Conservation (phyloP, 139 green algal species). For the Auxenochlorella pyrenoidosa region DNA sequence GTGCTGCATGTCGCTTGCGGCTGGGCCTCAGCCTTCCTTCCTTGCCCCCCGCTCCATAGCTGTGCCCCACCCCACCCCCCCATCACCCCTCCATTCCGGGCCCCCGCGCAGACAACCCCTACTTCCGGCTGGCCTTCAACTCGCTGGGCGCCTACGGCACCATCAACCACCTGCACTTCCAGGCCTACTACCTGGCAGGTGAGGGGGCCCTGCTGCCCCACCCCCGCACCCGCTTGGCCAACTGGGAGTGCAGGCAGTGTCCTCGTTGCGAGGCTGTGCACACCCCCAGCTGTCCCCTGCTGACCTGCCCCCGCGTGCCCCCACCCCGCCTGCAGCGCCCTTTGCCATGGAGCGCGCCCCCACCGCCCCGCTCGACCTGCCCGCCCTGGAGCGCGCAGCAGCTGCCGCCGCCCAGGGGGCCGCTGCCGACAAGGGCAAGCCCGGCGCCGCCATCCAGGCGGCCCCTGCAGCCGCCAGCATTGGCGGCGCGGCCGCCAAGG, state of each 20-base stretch:
- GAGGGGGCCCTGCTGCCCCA: too few species aligned
- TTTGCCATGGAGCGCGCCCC: slow-evolving; percentile 90
- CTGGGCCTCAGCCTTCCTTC: too few species aligned
- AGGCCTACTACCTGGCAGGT: slow-evolving; percentile 69
- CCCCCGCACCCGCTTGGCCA: too few species aligned
- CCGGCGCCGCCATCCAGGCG: not conserved
- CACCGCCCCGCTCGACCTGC: slow-evolving; percentile 55
- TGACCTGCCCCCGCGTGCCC: not conserved
- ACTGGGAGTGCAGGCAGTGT: too few species aligned
- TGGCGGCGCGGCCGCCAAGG: not conserved
- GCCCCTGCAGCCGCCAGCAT: not conserved
- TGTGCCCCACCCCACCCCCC: not conserved
- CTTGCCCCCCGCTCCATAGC: too few species aligned
- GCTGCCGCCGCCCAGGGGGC: not conserved
- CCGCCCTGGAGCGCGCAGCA: not conserved
- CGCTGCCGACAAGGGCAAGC: not conserved
- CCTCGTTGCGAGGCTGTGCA: too few species aligned
- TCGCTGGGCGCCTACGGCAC: slow-evolving; percentile 96
- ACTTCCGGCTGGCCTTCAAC: slow-evolving; percentile 97
- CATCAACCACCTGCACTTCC: slow-evolving; percentile 99
- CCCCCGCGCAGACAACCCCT: slow-evolving; percentile 73
- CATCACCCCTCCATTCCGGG: not conserved
- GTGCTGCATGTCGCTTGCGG: too few species aligned
- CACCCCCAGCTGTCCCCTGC: too few species aligned
- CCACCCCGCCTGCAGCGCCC: slow-evolving; percentile 65